phyloP scores from a whole-genome alignment of 1,284 basidiomycete species.

The Fomitopsis betulina region DNA sequence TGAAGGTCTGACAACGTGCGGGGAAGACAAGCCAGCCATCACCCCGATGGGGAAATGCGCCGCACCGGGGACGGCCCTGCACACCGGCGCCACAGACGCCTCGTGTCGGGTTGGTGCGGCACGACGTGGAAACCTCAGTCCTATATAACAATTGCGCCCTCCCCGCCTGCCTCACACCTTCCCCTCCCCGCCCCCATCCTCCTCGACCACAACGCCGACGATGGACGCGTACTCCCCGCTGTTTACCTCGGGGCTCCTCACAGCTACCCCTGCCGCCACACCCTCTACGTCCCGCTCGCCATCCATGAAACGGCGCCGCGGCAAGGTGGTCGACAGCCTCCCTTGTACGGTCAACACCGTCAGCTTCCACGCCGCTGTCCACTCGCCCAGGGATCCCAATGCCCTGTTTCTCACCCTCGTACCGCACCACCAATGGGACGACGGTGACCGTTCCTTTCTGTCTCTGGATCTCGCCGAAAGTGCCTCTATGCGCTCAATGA shows the following conservation, averaged over 20 bases:
- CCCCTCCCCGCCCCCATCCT: neutral
- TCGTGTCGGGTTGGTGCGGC: neutral
- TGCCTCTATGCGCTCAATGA: slow-evolving; percentile 39
- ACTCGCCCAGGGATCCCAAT: slow-evolving; percentile 11
- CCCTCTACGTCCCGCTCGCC: slow-evolving; percentile 28
- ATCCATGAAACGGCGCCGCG: slow-evolving; percentile 26
- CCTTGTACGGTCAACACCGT: slow-evolving; percentile 36
- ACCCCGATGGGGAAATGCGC: neutral
- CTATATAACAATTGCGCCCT: neutral
- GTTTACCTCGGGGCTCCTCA: slow-evolving; percentile 57
- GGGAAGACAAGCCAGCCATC: neutral
- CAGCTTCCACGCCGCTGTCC: slow-evolving; percentile 20
- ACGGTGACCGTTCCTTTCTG: slow-evolving; percentile 42
- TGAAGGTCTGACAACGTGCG: slow-evolving; percentile 1
- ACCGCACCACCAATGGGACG: slow-evolving; percentile 20
- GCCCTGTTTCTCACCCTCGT: slow-evolving; percentile 25
- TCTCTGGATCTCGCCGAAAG: slow-evolving; percentile 58
- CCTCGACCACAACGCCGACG: neutral
- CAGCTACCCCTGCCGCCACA: slow-evolving; percentile 24
- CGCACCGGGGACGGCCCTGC: neutral
- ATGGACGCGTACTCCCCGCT: slow-evolving; percentile 44
- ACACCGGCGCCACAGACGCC: neutral
- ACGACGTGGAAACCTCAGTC: neutral
- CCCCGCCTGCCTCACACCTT: neutral
- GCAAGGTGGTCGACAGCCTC: slow-evolving; percentile 33